Conservation (phyloP, 331 rosid genomes). For the Malus hybrid region DNA sequence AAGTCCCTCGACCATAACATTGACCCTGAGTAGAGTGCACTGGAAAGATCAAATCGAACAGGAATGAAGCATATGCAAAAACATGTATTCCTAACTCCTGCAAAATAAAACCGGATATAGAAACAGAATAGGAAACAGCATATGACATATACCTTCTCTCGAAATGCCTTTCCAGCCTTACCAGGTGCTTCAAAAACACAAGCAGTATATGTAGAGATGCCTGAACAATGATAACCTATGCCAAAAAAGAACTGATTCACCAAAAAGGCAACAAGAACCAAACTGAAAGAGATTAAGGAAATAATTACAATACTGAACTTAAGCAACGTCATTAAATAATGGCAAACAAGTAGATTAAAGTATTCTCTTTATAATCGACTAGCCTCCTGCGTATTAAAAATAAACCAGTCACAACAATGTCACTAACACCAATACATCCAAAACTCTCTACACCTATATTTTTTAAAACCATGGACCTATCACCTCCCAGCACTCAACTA, state of each 20-base stretch:
- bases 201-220: constrained; percentile 61
- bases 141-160: constrained; percentile 52
- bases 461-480: not conserved
- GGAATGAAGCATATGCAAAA: constrained; percentile 51
- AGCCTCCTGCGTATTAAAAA: too few relatives aligned
- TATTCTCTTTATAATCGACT: not conserved
- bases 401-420: not conserved
- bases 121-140: not conserved
- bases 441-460: not conserved
- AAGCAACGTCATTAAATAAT: not conserved
- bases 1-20: constrained; percentile 48
- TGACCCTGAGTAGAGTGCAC: constrained; percentile 99
- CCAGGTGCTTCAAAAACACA: constrained; percentile 53
- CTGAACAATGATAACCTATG: constrained; percentile 57
- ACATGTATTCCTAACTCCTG: not conserved
- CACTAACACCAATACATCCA: not conserved
- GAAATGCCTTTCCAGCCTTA: constrained; percentile 35
- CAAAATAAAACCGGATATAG: not conserved
- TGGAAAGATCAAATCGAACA: constrained; percentile 97
- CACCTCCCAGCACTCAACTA: not conserved
- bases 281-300: not conserved
- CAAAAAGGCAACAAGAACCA: constrained; percentile 3
- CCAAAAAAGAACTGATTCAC: constrained; percentile 16
- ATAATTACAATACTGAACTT: constrained; percentile 1
- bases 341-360: not conserved